These are phyloP conservation scores for Penicillium lividum DNA, from an alignment of 495 filamentous ascomycete species.

Conservation along the genomic window DNA sequence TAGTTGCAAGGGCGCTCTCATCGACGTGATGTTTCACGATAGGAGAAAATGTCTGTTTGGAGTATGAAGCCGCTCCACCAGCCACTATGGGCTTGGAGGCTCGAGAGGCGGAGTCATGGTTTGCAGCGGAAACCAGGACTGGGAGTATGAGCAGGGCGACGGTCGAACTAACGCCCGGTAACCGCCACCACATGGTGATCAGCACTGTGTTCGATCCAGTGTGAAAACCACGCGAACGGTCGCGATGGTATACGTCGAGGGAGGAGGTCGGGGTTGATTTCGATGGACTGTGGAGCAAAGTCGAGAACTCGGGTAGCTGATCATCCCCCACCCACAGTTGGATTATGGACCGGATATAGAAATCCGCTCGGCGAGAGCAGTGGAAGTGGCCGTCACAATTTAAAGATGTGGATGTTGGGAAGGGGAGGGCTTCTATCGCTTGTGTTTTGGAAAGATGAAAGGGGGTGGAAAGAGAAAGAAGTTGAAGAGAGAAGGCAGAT, in stretches of 20 bases:
- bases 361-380: not conserved
- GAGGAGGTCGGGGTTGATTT: not conserved
- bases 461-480: constrained; percentile 7
- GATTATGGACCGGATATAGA: not conserved
- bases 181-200: constrained; percentile 53
- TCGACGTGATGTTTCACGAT: constrained; percentile 59
- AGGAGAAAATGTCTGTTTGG: constrained; percentile 22
- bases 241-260: constrained; percentile 8
- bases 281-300: constrained; percentile 26
- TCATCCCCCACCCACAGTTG: constrained; percentile 26
- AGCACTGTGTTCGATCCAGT: constrained; percentile 15
- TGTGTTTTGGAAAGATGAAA: constrained; percentile 2
- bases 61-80: constrained; percentile 20
- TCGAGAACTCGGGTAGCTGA: constrained; percentile 26
- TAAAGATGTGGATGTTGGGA: no score
- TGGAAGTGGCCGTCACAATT: no score
- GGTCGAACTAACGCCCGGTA: constrained; percentile 48
- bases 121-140: constrained; percentile 52
- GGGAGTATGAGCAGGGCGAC: constrained; percentile 48
- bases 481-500: constrained; percentile 12
- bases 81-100: constrained; percentile 36
- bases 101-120: constrained; percentile 36
- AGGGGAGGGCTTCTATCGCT: no score
- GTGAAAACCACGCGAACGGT: not conserved
- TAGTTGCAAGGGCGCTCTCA: constrained; percentile 92